Conservation (phyloP, 2,329 filamentous ascomycete genomes). For the Diaporthe sp. region DNA sequence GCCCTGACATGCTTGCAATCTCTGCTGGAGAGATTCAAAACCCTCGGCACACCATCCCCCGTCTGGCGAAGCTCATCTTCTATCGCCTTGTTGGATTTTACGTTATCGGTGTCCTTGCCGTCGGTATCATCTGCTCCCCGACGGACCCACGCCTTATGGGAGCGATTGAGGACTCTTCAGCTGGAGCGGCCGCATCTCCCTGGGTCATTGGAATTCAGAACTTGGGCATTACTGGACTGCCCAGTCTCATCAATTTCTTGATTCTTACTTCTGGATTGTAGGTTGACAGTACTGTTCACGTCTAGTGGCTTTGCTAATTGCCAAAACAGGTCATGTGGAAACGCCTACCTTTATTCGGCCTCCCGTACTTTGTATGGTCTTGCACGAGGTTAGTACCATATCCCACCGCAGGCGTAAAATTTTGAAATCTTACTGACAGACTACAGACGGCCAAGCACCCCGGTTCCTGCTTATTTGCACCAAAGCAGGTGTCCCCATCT, state of each 20-base stretch:
- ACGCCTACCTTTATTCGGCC: slow-evolving; percentile 17
- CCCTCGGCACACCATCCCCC: slow-evolving; percentile 41
- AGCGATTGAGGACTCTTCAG: slow-evolving; percentile 40
- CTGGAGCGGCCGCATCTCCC: slow-evolving; percentile 47
- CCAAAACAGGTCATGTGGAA: slow-evolving; percentile 1
- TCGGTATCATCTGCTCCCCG: slow-evolving; percentile 50
- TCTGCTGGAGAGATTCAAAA: slow-evolving; percentile 40
- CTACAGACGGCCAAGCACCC: slow-evolving; percentile 57
- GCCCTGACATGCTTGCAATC: slow-evolving; percentile 40
- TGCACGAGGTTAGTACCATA: neutral
- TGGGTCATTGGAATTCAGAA: slow-evolving; percentile 72
- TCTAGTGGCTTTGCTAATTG: neutral
- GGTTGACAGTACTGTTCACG: neutral
- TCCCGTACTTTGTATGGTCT: slow-evolving; percentile 17
- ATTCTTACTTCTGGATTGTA: slow-evolving; percentile 59
- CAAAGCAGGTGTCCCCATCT: slow-evolving; percentile 56
- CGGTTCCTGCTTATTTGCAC: slow-evolving; percentile 53
- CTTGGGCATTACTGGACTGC: slow-evolving; percentile 70
- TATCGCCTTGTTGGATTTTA: slow-evolving; percentile 50
- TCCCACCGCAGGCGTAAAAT: neutral
- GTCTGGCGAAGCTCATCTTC: slow-evolving; percentile 44
- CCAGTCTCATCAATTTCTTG: slow-evolving; percentile 76
- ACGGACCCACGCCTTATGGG: slow-evolving; percentile 48
- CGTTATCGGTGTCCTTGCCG: slow-evolving; percentile 45
- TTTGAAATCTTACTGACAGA: neutral